Percentiles rank a stretch among this genome's conserved stretches.
phyloP scores from a whole-genome alignment of 2,329 filamentous ascomycete genomes.

The Sordariomycetes sp. region DNA sequence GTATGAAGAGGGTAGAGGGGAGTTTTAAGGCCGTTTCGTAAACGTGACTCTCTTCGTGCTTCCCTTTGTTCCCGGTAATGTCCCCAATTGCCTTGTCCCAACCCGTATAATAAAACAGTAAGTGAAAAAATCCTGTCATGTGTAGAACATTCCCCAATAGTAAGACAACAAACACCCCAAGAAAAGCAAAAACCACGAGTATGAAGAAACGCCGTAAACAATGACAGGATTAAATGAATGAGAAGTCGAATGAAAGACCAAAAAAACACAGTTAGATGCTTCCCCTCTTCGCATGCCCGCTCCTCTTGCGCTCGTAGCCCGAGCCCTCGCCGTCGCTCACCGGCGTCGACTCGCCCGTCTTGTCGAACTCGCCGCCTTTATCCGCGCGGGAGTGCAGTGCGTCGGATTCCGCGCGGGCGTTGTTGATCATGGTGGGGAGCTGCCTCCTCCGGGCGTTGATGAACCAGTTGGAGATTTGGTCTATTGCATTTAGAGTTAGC shows the following conservation, averaged over 20 bases:
- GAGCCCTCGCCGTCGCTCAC: conserved; percentile 36
- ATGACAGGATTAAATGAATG: conserved; percentile 1
- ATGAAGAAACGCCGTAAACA: background rate
- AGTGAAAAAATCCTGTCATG: background rate
- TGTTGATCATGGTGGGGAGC: conserved; percentile 48
- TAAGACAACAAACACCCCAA: background rate
- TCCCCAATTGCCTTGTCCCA: too few species aligned
- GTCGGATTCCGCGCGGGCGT: conserved; percentile 39
- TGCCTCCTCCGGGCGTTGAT: conserved; percentile 65
- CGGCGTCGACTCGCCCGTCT: conserved; percentile 23
- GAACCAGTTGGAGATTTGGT: conserved; percentile 72
- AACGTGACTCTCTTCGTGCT: too few species aligned
- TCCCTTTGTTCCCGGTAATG: too few species aligned
- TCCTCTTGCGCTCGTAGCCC: conserved; percentile 32
- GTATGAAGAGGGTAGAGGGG: background rate
- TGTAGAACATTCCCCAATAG: background rate
- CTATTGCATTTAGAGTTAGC: conserved; percentile 19
- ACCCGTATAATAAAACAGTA: background rate
- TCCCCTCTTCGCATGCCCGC: conserved; percentile 28
- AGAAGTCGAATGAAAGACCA: background rate
- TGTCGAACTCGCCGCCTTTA: conserved; percentile 25
- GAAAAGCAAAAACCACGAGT: conserved; percentile 1
- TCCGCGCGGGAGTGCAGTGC: conserved; percentile 17
- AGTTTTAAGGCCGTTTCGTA: too few species aligned
- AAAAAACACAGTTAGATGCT: conserved; percentile 24